A percentile compares a stretch with the other conserved stretches of the same genome.
These are phyloP conservation scores for Pseudocercospora cruenta DNA, from an alignment of 2,329 filamentous ascomycete species.

Conservation along the genomic window DNA sequence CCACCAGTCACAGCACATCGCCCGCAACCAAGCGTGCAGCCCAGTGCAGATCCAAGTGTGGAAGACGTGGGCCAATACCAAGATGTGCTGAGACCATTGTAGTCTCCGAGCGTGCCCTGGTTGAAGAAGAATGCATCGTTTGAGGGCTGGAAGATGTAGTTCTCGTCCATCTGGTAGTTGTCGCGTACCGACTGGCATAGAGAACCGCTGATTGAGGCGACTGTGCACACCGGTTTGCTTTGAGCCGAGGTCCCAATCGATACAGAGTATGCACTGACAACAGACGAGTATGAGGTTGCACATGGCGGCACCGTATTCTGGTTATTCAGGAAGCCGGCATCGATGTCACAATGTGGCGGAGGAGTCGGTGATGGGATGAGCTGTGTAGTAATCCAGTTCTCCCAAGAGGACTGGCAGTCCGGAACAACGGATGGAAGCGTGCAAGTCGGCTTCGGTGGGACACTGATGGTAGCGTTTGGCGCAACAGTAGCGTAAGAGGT, in stretches of 20 bases:
- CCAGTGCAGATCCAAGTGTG: conserved; percentile 14
- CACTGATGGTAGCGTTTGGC: not conserved
- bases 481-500: not conserved
- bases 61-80: conserved; percentile 24
- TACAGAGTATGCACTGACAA: not conserved
- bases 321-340: conserved; percentile 7
- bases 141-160: not conserved
- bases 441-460: conserved; percentile 18
- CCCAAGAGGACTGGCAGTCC: conserved; percentile 21
- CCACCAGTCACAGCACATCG: conserved; percentile 29
- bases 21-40: conserved; percentile 28
- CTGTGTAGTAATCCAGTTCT: conserved; percentile 15
- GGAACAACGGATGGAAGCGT: conserved; percentile 12
- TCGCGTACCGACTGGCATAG: conserved; percentile 17
- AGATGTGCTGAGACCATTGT: conserved; percentile 2
- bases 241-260: not conserved
- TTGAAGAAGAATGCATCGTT: conserved; percentile 8
- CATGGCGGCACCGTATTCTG: conserved; percentile 10
- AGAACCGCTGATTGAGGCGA: conserved; percentile 20
- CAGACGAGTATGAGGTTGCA: conserved; percentile 5
- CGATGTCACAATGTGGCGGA: conserved; percentile 21
- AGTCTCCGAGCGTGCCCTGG: conserved; percentile 7
- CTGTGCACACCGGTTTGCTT: conserved; percentile 14
- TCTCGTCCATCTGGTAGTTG: conserved; percentile 4
- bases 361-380: conserved; percentile 18